Conservation (phyloP, 2,329 filamentous ascomycete species). For the Ophiocordyceps sinensis region DNA sequence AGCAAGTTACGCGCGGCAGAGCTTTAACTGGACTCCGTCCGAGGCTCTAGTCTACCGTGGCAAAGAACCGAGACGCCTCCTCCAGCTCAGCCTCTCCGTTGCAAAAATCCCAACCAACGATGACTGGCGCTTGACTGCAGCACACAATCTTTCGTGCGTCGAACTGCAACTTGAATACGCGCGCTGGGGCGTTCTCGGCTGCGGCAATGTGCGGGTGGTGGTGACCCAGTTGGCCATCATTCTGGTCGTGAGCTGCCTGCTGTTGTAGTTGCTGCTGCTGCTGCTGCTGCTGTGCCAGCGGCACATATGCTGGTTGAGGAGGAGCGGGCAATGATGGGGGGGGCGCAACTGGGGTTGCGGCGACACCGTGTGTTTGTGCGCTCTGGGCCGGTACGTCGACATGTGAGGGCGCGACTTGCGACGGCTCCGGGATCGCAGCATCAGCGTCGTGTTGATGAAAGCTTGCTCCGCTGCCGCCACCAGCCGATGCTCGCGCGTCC, state of each 20-base stretch:
- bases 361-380: neutral
- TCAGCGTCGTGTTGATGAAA: neutral
- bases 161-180: slow-evolving; percentile 95
- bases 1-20: neutral
- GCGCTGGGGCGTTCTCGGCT: slow-evolving; percentile 32
- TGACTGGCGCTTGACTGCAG: slow-evolving; percentile 79
- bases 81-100: slow-evolving; percentile 70
- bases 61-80: slow-evolving; percentile 66
- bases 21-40: neutral
- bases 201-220: slow-evolving; percentile 31
- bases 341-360: neutral
- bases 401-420: neutral
- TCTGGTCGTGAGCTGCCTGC: slow-evolving; percentile 2
- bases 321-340: slow-evolving; percentile 1
- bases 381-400: neutral
- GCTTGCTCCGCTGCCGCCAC: neutral
- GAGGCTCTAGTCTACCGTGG: slow-evolving; percentile 29
- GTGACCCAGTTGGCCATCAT: slow-evolving; percentile 4
- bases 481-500: neutral
- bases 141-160: slow-evolving; percentile 87
- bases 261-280: neutral
- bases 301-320: slow-evolving; percentile 9
- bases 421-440: neutral
- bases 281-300: slow-evolving; percentile 2
- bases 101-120: slow-evolving; percentile 97